These are phyloP conservation scores for Hagleromyces aurorensis DNA, from an alignment of 805 yeast species.

Conservation along the genomic window DNA sequence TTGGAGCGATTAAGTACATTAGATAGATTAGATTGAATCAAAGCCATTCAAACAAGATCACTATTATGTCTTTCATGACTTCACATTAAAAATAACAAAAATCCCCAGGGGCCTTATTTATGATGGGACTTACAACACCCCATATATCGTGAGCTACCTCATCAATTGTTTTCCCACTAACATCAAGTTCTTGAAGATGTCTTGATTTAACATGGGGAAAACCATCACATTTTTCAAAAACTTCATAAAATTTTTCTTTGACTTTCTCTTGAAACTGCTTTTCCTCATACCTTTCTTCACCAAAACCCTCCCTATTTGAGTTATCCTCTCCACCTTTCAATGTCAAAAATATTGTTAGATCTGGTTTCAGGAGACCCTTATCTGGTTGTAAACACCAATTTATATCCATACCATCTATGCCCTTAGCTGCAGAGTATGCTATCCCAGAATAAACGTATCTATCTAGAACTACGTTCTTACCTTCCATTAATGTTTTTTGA, in stretches of 20 bases:
- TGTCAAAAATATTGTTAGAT: constrained; percentile 68
- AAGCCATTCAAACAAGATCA: too few relatives aligned
- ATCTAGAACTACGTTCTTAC: constrained; percentile 63
- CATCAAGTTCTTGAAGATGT: constrained; percentile 45
- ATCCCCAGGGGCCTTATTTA: constrained; percentile 3
- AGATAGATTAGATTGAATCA: constrained; percentile 47
- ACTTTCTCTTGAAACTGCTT: constrained; percentile 69
- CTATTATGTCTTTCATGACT: too few relatives aligned
- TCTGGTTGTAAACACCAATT: constrained; percentile 84
- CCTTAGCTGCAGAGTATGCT: constrained; percentile 83
- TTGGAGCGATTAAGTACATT: constrained; percentile 56
- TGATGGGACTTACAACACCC: constrained; percentile 22
- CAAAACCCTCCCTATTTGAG: constrained; percentile 68
- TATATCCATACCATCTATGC: constrained; percentile 39
- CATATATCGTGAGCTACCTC: constrained; percentile 45
- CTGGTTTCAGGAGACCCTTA: constrained; percentile 79
- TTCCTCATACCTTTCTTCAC: constrained; percentile 88
- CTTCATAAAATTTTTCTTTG: constrained; percentile 44
- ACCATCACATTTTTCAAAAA: constrained; percentile 34
- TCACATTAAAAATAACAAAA: constrained; percentile 15
- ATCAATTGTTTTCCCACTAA: constrained; percentile 49
- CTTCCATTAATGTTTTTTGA: constrained; percentile 37
- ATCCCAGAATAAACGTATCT: constrained; percentile 89
- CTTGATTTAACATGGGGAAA: constrained; percentile 8
- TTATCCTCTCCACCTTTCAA: constrained; percentile 35